Percentiles rank a stretch among this genome's conserved stretches.
These are phyloP conservation scores for Citrus mangshanensis DNA, from an alignment of 345 rosid species.

Conservation along the genomic window DNA sequence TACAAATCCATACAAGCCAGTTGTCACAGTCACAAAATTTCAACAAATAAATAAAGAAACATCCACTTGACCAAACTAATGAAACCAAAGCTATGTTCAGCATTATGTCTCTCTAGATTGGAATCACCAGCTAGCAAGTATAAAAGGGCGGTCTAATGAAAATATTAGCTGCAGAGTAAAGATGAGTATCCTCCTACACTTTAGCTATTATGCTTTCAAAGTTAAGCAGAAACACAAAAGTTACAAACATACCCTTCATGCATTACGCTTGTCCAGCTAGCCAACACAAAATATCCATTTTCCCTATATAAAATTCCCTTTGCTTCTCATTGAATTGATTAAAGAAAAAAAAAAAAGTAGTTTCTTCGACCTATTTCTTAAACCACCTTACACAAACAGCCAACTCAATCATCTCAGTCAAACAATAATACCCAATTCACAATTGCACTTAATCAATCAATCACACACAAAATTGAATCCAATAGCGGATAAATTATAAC, in stretches of 20 bases:
- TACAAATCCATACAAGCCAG: background rate
- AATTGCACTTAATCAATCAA: background rate
- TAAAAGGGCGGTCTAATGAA: too few relatives aligned
- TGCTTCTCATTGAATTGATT: background rate
- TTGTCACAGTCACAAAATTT: background rate
- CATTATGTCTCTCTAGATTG: too few relatives aligned
- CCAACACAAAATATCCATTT: background rate
- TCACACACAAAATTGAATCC: background rate
- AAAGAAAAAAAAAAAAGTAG: background rate
- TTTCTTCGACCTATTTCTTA: background rate
- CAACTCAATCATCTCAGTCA: constrained; percentile 9
- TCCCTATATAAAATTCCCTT: background rate
- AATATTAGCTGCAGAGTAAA: too few relatives aligned
- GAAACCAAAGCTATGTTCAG: background rate
- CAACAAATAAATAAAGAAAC: background rate
- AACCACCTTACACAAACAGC: background rate
- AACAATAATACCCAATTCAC: background rate
- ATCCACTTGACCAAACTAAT: background rate
- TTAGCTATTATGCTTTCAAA: too few relatives aligned
- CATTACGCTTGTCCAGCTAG: too few relatives aligned
- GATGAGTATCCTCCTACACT: too few relatives aligned
- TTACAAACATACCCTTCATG: too few relatives aligned
- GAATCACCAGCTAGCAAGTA: too few relatives aligned
- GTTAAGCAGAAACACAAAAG: too few relatives aligned
- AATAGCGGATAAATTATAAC: background rate